Evolutionary conservation across 306 rosid genomes (phyloP).

Genomic region (Begonia fuchsioides): DNA sequence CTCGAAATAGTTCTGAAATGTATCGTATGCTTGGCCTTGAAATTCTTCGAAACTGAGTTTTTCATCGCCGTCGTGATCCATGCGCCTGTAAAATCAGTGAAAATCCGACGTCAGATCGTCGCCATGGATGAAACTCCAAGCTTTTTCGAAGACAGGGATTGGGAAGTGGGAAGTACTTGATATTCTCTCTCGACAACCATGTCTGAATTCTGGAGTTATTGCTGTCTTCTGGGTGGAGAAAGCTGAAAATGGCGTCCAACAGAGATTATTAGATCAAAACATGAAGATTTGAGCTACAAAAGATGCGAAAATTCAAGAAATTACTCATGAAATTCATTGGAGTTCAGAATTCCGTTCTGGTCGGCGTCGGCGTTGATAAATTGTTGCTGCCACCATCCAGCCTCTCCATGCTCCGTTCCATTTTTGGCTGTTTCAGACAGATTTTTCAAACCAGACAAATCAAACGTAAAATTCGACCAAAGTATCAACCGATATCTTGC

Average conservation of each 20-base stretch:
- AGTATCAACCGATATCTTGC: slow-evolving; percentile 28
- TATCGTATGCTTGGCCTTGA: slow-evolving; percentile 18
- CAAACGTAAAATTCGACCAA: neutral
- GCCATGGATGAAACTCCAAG: no score
- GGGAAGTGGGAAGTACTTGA: slow-evolving; percentile 25
- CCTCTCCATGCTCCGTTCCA: slow-evolving; percentile 44
- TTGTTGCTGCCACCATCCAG: slow-evolving; percentile 74
- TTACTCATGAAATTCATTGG: slow-evolving; percentile 59
- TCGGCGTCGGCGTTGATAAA: slow-evolving; percentile 48
- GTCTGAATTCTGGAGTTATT: slow-evolving; percentile 22
- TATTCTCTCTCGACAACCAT: slow-evolving; percentile 49
- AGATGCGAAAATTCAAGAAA: neutral
- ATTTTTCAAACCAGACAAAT: neutral
- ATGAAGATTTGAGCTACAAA: neutral
- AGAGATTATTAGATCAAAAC: no score
- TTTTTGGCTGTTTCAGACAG: slow-evolving; percentile 28
- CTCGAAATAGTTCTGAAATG: slow-evolving; percentile 35
- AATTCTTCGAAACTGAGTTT: slow-evolving; percentile 48
- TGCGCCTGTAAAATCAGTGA: slow-evolving; percentile 22
- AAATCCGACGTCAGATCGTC: no score
- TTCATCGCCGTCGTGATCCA: slow-evolving; percentile 41
- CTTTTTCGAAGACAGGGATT: no score
- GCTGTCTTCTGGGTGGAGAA: slow-evolving; percentile 77
- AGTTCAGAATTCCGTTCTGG: slow-evolving; percentile 33
- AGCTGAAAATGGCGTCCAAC: slow-evolving; percentile 19